Evolutionary conservation across 768 basidiomycete genomes (phyloP), one percentile per base, ranked within the genome.

Genomic region (Daedalea quercina): DNA sequence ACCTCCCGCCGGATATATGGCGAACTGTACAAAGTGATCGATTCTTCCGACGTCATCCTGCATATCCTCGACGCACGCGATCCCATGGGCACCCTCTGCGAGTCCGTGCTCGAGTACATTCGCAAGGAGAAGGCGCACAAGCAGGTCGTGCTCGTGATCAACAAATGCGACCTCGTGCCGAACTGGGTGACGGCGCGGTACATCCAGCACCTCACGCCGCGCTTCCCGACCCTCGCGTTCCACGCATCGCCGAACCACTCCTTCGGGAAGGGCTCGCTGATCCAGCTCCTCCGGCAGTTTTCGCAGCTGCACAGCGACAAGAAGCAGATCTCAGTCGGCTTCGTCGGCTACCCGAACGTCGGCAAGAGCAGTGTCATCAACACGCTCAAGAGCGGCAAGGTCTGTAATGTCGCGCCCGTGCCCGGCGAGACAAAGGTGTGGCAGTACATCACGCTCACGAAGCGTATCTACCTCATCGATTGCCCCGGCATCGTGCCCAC

Each of bases 341-440:
- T 99, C 66, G 81, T 99, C 60, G 95, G 96, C 47, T 99, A 99
- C 70, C 95, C 96, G 8, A 99, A 99, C 66, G 94, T 96, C 55
- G 95, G 95, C 15, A 99, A 98, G 72, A 92, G 88, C 59, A 89
- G 86, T 66, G 90, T 99, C 54, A 99, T 99, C 71, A 98, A 99
- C 72, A 97, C 95, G 34, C 80, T 99, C 56, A 99, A 98, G 78
- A 92, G 90, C 72, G 87, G 90, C 69, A 96, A 95, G 69, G 95
- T 98, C 59, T 99, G 96, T 76, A 81, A 81, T 13, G 94, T 97
- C 54, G 96, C 96, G 11, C 96, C 96, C 8, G 80, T 98, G 11
- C 95, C 96, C 2, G 96, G 96, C 59, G 96, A 99, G 76, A 99
- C 96, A 43, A 99, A 98, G 73, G 94, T 98, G 59, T 99, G 96